Evolutionary conservation across 345 rosid genomes (phyloP), one percentile per base, ranked within the genome.

Genomic region (Hibiscus tridactylites): DNA sequence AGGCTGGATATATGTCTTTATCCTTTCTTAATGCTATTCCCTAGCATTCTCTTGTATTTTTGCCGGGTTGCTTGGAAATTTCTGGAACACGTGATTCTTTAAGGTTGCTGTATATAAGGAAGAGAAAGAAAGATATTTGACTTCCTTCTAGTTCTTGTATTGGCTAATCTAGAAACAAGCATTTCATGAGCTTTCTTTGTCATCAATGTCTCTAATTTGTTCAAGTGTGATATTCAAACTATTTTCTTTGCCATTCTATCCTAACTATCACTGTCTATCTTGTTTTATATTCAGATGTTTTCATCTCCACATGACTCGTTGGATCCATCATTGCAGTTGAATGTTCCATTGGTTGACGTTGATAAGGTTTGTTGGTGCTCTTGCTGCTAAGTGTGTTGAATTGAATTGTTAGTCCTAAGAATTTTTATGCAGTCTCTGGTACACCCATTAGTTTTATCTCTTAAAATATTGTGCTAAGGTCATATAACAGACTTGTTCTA

Each of bases 281-380:
- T 76, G 65, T 72, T 74, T 68, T 72, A 68, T 46, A 17, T 81
- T 76, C 83, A 92, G 99, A 90, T 71, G 73, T 71, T 79, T 35
- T 84, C 83, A 54, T 69, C 87, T 62, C 72, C 86, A 58, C 77
- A 75, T 70, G 86, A 84, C 61, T 92, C 91, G 90, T 71, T 86
- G 85, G 89, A 84, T 82, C 87, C 91, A 66, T 90, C 92, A 29
- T 33, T 84, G 74, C 97, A 87, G 83, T 75, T 88, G 71, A 80
- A 85, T 83, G 99, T 95, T 83, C 96, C 98, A 50, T 80, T 95
- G 79, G 98, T 82, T 74, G 99, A 95, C 70, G 92, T 92, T 84
- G 99, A 95, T 83, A 95, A 95, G 98, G 97, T 90, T 75, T 77
- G 31, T 73, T 46, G 33, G 16, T 80, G 28, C 19, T 61, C 19